These are phyloP conservation scores for Starmera caribaea DNA, from an alignment of 805 yeast genomes.

Conservation along the genomic window DNA sequence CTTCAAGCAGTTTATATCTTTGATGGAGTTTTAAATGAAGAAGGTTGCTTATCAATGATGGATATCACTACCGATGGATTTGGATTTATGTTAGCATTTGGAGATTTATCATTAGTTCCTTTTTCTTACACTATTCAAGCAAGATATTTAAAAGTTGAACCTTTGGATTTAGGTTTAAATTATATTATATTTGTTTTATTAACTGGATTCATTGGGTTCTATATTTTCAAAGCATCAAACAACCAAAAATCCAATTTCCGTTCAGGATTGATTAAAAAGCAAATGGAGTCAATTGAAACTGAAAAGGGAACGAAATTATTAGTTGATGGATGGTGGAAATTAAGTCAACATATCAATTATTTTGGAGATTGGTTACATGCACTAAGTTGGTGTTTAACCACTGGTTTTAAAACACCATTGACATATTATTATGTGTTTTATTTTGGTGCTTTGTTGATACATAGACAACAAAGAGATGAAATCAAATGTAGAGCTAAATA, in stretches of 20 bases:
- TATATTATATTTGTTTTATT: constrained; percentile 29
- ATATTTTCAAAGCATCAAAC: constrained; percentile 78
- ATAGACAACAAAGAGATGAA: constrained; percentile 88
- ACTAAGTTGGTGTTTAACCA: constrained; percentile 85
- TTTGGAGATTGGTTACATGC: constrained; percentile 94
- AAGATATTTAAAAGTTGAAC: constrained; percentile 63
- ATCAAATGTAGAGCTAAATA: constrained; percentile 82
- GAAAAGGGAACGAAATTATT: constrained; percentile 70
- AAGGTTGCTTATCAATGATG: constrained; percentile 87
- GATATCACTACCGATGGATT: constrained; percentile 95
- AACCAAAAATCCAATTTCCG: constrained; percentile 78
- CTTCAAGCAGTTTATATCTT: constrained; percentile 77
- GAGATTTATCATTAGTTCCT: constrained; percentile 89
- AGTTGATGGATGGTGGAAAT: constrained; percentile 94
- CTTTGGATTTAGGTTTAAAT: constrained; percentile 39
- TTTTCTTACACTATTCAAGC: constrained; percentile 85
- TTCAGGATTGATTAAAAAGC: constrained; percentile 53
- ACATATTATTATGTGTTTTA: constrained; percentile 83
- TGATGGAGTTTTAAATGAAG: constrained; percentile 90
- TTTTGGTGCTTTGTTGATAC: constrained; percentile 73
- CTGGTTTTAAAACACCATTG: constrained; percentile 71
- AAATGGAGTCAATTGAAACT: constrained; percentile 63
- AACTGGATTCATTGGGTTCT: constrained; percentile 56
- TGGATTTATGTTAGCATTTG: constrained; percentile 93
- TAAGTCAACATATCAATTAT: constrained; percentile 88